Evolutionary conservation across 495 filamentous ascomycete genomes (phyloP), one percentile per base, ranked within the genome.

Genomic region (Bryoglossum gracile): DNA sequence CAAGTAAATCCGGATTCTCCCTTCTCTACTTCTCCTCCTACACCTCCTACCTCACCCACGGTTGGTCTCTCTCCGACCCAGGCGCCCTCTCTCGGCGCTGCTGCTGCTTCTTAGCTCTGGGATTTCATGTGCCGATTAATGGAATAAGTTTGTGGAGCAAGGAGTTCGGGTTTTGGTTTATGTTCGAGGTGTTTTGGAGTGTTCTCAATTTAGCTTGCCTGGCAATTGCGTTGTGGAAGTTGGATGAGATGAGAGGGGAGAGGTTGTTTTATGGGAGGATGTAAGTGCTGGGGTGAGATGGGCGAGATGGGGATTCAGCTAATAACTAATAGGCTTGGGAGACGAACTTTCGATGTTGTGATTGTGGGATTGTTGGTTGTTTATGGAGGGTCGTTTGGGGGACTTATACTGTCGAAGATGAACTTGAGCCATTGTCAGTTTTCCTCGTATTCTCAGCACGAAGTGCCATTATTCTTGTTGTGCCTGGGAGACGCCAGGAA

Each of bases 161-260:
- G 13, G 26, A 46, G 36, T 22, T 46, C 37, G 36, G 43, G 42
- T 5, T 2, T 53, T 17, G 39, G 49, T n/a, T 11, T 53, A 26
- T 32, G 21, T 17, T 53, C 8, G 43, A 41, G 10, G 32, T 53
- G 4, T 3, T 47, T 11, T 11, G 46, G 3, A 41, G 22, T 24
- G 25, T 36, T 13, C 6, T 41, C n/a, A 53, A 53, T 47, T 32
- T 53, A 21, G 11, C 34, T 11, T 46, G 50, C 26, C 13, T 46
- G 36, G 36, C 11, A 4, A n/a, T 38, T 8, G 19, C 23, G 8
- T 13, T 53, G 36, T 53, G 43, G 50, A 53, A 39, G 32, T 26
- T 53, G 17, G 50, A 53, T 42, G 14, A 35, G 19, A 53, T 53
- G 50, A 17, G 35, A 9, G 50, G 50, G 1, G 23, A 41, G 43